phyloP scores from a whole-genome alignment of 2,329 filamentous ascomycete genomes.

The Aspergillus fumigatiaffinis region DNA sequence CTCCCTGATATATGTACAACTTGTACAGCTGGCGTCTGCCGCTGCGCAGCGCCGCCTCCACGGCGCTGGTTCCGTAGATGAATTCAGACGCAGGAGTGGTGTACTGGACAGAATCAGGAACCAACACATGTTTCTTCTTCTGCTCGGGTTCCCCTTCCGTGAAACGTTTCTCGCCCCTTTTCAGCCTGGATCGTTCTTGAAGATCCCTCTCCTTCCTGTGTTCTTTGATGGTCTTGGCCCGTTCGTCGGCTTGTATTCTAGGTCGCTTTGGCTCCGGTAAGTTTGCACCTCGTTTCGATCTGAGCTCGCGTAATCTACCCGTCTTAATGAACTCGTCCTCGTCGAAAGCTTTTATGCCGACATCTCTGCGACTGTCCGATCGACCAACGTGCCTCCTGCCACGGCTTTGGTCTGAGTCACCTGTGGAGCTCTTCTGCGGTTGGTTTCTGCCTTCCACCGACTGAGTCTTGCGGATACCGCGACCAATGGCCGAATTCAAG shows the following conservation, averaged over 20 bases:
- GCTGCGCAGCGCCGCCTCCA: constrained; percentile 71
- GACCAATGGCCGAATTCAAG: constrained; percentile 65
- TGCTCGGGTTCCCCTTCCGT: constrained; percentile 28
- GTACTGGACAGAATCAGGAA: constrained; percentile 55
- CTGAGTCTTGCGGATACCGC: constrained; percentile 55
- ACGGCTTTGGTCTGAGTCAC: not conserved
- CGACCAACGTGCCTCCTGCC: not conserved
- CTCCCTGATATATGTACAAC: constrained; percentile 69
- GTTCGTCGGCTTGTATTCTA: not conserved
- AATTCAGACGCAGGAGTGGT: constrained; percentile 89
- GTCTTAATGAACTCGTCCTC: constrained; percentile 29
- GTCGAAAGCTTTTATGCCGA: constrained; percentile 17
- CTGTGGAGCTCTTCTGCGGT: not conserved
- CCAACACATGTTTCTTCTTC: constrained; percentile 31
- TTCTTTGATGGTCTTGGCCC: not conserved
- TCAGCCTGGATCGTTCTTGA: not conserved
- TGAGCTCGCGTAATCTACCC: constrained; percentile 25
- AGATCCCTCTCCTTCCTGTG: not conserved
- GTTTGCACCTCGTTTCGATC: not conserved
- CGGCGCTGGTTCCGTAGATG: constrained; percentile 77
- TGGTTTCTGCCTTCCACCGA: constrained; percentile 2
- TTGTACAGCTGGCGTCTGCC: constrained; percentile 72
- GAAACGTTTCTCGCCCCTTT: constrained; percentile 9
- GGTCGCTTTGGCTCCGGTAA: not conserved
- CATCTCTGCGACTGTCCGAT: not conserved